A percentile compares a stretch with the other conserved stretches of the same genome.
These are phyloP conservation scores for Trametes elegans DNA, from an alignment of 768 basidiomycete species.

Conservation along the genomic window DNA sequence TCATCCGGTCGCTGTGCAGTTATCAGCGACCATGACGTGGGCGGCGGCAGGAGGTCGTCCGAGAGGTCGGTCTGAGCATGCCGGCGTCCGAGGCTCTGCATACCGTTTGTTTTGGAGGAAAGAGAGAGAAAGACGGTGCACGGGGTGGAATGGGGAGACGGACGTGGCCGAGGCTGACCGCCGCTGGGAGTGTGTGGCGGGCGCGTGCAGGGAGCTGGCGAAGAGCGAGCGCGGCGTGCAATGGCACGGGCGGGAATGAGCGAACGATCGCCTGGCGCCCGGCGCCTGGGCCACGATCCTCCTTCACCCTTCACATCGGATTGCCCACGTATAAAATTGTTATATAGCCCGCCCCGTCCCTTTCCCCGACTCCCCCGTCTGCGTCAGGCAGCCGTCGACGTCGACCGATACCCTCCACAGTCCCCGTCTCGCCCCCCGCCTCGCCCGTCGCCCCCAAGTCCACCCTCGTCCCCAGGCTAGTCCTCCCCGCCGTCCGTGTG, in stretches of 20 bases:
- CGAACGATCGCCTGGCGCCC: constrained; percentile 9
- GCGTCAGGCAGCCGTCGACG: constrained; percentile 19
- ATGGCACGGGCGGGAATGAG: neutral
- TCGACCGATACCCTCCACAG: constrained; percentile 22
- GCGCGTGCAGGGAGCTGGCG: neutral
- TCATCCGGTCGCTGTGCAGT: constrained; percentile 10
- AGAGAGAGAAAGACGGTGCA: neutral
- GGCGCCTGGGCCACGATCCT: neutral
- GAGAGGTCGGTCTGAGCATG: neutral
- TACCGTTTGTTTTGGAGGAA: constrained; percentile 2
- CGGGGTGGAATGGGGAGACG: neutral
- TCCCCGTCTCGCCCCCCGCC: constrained; percentile 10
- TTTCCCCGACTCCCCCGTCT: constrained; percentile 16
- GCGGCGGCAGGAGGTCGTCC: neutral
- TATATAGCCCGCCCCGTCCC: constrained; percentile 8
- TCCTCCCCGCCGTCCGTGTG: constrained; percentile 31
- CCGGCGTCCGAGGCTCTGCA: neutral
- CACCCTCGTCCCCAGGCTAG: constrained; percentile 2
- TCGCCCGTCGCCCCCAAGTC: constrained; percentile 6
- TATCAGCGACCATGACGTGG: constrained; percentile 19
- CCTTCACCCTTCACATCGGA: constrained; percentile 28
- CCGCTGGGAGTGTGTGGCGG: neutral
- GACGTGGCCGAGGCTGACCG: too few species aligned
- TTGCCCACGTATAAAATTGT: constrained; percentile 28
- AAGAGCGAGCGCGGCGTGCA: neutral